These are phyloP conservation scores for Penicillium sp. DNA, from an alignment of 2,329 filamentous ascomycete species.

Conservation along the genomic window DNA sequence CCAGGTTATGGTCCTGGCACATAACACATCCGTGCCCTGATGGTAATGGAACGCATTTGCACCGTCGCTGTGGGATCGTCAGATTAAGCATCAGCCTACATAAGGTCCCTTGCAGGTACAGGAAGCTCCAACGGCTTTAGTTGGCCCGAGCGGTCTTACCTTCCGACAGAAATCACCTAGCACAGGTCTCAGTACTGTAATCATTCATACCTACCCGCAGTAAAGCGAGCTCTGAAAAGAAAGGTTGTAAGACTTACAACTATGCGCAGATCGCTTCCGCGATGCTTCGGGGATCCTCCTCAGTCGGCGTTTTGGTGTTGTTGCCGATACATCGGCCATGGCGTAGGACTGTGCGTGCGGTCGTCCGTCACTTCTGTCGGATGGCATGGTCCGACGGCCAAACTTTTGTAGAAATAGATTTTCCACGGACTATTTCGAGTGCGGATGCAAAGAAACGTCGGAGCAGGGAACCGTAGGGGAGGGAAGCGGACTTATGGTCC, in stretches of 20 bases:
- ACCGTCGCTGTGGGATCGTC: constrained; percentile 26
- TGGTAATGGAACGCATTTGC: constrained; percentile 35
- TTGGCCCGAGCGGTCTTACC: constrained; percentile 20
- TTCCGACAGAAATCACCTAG: constrained; percentile 37
- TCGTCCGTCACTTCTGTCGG: neutral
- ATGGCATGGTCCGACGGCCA: neutral
- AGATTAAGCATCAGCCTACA: neutral
- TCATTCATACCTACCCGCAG: constrained; percentile 1
- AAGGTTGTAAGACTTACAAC: constrained; percentile 4
- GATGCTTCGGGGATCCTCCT: constrained; percentile 4
- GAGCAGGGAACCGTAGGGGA: neutral
- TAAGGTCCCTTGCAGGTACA: neutral
- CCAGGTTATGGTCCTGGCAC: constrained; percentile 32
- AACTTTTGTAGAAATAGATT: neutral
- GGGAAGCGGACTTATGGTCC: constrained; percentile 1
- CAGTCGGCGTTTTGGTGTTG: constrained; percentile 3
- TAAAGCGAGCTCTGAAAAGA: neutral
- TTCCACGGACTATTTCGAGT: neutral
- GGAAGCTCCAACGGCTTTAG: neutral
- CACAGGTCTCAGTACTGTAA: constrained; percentile 24
- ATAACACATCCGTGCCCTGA: constrained; percentile 27
- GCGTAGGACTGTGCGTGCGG: neutral
- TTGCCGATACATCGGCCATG: constrained; percentile 4
- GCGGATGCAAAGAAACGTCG: constrained; percentile 6
- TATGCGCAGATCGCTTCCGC: constrained; percentile 6